Evolutionary conservation across 225 moss, liverwort and hornwort genomes (phyloP), one percentile per base, ranked within the genome.

Genomic region (Straminergon stramineum): DNA sequence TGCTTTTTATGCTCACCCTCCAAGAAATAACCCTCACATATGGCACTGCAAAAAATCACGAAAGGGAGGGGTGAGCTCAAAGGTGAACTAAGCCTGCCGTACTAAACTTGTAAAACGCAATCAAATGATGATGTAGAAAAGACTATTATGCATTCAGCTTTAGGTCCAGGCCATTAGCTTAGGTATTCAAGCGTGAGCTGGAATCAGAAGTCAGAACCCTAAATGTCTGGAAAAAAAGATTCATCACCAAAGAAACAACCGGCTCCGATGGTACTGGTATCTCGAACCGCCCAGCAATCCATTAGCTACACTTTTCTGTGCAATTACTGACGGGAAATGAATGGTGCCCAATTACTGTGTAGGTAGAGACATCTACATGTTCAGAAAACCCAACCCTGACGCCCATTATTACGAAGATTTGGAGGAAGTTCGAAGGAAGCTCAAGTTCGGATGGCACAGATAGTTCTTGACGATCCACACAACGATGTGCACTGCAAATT

Each of bases 11-110:
- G 91, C 34, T 91, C 88, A 17, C 82, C 91, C 58, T 89, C 81
- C 56, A 68, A 21, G 82, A 91, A 91, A 91, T 89, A 89, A 62
- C 82, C 81, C 52, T 18, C 82, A 86, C 91, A 82, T 82, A 91
- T 86, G 88, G 91, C 91, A 86, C 91, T 91, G 89, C 91, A 86
- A 82, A 60, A 87, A 76, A 52, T 15, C 81, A 88, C 74, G 7
- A 51, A 41, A 74, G 78, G 10, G 28, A 87, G 30, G 39, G 68
- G 41, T 87, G 71, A 90, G 74, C 48, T 84, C 65, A 43, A 88
- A 37, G 52, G 56, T 35, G 28, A 84, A 78, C 35, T 31, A 41
- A 51, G 51, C 78, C 78, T 87, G 87, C 53, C 41, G 32, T 32
- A 61, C 17, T 64, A 78, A 23, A 57, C 82, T 70, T 52, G 70